Evolutionary conservation across 306 rosid genomes (phyloP).

Genomic region (Quercus dentata): DNA sequence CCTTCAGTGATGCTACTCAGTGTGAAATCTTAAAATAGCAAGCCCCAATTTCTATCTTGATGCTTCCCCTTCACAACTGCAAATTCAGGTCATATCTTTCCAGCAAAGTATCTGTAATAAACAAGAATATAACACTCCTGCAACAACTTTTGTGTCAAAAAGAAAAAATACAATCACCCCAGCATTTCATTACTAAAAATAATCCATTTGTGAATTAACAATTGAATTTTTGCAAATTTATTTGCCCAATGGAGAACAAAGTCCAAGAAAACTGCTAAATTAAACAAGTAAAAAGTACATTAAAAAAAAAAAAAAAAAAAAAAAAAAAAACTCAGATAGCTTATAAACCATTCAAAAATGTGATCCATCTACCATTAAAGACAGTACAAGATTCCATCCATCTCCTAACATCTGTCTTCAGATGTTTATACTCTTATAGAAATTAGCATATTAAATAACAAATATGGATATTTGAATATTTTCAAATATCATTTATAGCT

Average conservation of each 20-base stretch:
- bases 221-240: background rate
- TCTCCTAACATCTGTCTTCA: background rate
- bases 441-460: background rate
- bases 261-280: background rate
- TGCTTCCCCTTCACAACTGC: conserved; percentile 37
- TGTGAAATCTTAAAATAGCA: conserved; percentile 20
- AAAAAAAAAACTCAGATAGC: background rate
- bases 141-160: conserved; percentile 5
- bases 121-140: conserved; percentile 11
- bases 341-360: background rate
- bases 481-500: background rate
- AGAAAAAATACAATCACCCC: background rate
- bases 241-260: background rate
- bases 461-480: background rate
- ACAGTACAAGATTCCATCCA: background rate
- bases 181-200: background rate
- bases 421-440: background rate
- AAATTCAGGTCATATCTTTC: conserved; percentile 33
- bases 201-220: background rate
- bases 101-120: conserved; percentile 19
- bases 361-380: background rate
- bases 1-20: conserved; percentile 35
- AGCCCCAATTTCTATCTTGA: conserved; percentile 35
- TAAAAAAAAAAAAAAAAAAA: too few relatives aligned
- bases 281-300: too few relatives aligned